Evolutionary conservation across 768 basidiomycete genomes (phyloP), one percentile per base, ranked within the genome.

Genomic region (Lepiota brunneoincarnata): DNA sequence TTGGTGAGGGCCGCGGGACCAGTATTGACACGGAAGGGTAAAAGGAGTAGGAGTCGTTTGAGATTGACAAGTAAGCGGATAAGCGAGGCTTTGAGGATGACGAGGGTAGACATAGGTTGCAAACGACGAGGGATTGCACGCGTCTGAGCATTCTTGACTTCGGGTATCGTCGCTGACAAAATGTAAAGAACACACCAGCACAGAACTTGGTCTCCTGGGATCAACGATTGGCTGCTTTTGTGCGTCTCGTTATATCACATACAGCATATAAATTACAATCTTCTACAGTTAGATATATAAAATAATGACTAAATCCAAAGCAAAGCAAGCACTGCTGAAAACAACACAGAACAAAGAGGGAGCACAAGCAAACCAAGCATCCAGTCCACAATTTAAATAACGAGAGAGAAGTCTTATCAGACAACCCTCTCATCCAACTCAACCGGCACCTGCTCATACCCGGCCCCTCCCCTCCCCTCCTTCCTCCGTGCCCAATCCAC

Each of bases 361-460:
- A 12, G 28, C 17, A 17, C n/a, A n/a, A n/a, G n/a, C n/a, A 17
- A 49, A 21, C 47, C n/a, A 37, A 49, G 47, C 15, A 23, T n/a
- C n/a, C n/a, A n/a, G n/a, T n/a, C 18, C 9, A 14, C 23, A 14
- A 20, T 21, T 15, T 3, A 48, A 37, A 35, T 31, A 6, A 46
- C 12, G n/a, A 7, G 28, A 47, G 17, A 47, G 10, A 18, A 10
- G 31, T 9, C 24, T 28, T 48, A 55, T 52, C 54, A 46, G 34
- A 58, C 59, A 24, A 54, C 52, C 44, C 59, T 55, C 50, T 51
- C 55, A 21, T 64, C 70, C 82, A 89, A 74, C 63, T 92, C 91
- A 18, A 90, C 77, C 18, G 89, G 85, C 51, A 93, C 62, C 61
- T 82, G 87, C 47, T 77, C 81, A 61, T 93, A 93, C 5, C 87